Evolutionary conservation across 306 rosid species (phyloP).

Genomic region (Delonix regia): DNA sequence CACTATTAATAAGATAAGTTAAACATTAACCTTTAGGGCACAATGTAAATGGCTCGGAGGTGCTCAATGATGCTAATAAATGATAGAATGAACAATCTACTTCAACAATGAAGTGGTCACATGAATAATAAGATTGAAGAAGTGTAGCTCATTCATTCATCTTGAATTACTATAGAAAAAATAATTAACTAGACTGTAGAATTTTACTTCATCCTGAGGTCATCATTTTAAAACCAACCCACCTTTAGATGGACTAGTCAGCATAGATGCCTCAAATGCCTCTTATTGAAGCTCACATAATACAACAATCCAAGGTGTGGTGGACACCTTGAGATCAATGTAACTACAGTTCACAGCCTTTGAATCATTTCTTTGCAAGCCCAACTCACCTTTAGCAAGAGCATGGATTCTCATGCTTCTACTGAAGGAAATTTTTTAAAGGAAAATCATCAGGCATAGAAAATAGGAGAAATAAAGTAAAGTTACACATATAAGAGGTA

Average conservation of each 20-base stretch:
- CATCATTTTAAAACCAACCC: constrained; percentile 96
- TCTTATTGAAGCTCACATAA: constrained; percentile 87
- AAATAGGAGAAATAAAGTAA: too few species aligned
- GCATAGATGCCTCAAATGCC: constrained; percentile 73
- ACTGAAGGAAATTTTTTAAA: too few species aligned
- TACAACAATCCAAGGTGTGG: constrained; percentile 70
- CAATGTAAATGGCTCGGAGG: constrained; percentile 5
- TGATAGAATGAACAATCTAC: neutral
- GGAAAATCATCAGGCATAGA: too few species aligned
- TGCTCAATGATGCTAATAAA: neutral
- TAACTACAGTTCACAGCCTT: constrained; percentile 65
- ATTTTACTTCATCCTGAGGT: constrained; percentile 85
- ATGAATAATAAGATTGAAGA: neutral
- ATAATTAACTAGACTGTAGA: neutral
- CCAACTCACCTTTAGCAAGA: constrained; percentile 53
- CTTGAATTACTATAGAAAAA: neutral
- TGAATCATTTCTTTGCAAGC: constrained; percentile 56
- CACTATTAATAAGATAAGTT: neutral
- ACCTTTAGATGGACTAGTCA: constrained; percentile 74
- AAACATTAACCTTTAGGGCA: neutral
- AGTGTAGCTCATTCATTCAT: neutral
- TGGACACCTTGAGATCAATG: constrained; percentile 51
- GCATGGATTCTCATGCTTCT: too few species aligned
- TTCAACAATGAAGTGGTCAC: neutral
- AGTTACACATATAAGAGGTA: too few species aligned